These are phyloP conservation scores for Phaffomyces opuntiae DNA, from an alignment of 805 yeast species.

Conservation along the genomic window DNA sequence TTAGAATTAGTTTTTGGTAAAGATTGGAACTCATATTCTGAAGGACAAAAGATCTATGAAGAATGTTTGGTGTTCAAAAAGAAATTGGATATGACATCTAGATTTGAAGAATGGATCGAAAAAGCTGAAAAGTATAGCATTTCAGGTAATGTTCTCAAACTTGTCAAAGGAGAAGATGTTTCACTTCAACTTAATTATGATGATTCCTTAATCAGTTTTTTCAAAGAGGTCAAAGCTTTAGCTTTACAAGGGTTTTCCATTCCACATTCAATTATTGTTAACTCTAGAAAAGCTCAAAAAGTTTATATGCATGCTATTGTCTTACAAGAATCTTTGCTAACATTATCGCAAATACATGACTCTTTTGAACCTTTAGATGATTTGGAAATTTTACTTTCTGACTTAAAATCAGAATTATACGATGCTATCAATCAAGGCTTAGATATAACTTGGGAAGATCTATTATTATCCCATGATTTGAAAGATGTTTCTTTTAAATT, in stretches of 20 bases:
- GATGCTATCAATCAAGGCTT: conserved; percentile 28
- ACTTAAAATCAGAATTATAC: conserved; percentile 29
- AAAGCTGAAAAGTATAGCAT: conserved; percentile 20
- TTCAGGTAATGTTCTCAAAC: conserved; percentile 33
- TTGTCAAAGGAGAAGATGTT: conserved; percentile 23
- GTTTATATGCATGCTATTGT: conserved; percentile 52
- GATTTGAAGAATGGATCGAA: conserved; percentile 45
- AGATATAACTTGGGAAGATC: conserved; percentile 44
- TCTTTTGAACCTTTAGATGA: conserved; percentile 32
- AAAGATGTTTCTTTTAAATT: conserved; percentile 25
- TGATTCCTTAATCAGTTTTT: conserved; percentile 31
- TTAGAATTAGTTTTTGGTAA: conserved; percentile 48
- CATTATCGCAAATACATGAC: conserved; percentile 28
- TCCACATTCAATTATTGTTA: conserved; percentile 43
- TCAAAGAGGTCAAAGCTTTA: conserved; percentile 49
- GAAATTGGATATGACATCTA: conserved; percentile 35
- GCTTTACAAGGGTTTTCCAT: conserved; percentile 44
- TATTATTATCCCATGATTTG: conserved; percentile 44
- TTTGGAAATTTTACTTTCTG: conserved; percentile 34
- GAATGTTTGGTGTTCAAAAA: conserved; percentile 41
- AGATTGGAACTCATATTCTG: conserved; percentile 56
- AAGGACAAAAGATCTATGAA: conserved; percentile 54
- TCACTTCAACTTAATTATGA: conserved; percentile 48
- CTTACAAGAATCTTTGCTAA: conserved; percentile 43
- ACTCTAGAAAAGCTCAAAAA: conserved; percentile 42